Conservation (phyloP, 805 yeast genomes). For the Candida pseudoglaebosa region DNA sequence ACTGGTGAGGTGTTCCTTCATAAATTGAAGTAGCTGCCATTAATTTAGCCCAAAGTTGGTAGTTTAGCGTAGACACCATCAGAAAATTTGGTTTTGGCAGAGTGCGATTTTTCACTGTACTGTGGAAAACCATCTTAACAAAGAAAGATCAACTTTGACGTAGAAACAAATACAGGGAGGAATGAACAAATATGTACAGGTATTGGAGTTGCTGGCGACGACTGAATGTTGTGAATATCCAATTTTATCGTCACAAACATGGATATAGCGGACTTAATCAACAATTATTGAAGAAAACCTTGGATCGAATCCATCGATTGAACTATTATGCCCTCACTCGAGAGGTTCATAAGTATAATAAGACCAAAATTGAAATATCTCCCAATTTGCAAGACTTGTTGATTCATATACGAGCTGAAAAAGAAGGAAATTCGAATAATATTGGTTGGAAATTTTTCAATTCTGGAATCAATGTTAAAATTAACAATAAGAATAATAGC, state of each 20-base stretch:
- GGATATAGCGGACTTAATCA: background rate
- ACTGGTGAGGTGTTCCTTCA: slow-evolving; percentile 4
- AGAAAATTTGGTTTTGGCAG: background rate
- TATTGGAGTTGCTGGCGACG: background rate
- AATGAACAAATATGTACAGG: slow-evolving; percentile 1
- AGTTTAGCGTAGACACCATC: no score
- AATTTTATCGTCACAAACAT: background rate
- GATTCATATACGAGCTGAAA: slow-evolving; percentile 9
- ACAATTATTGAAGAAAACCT: slow-evolving; percentile 6
- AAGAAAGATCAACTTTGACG: background rate
- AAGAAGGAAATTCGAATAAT: slow-evolving; percentile 5
- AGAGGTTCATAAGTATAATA: slow-evolving; percentile 10
- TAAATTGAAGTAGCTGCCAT: slow-evolving; percentile 2
- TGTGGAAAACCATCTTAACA: background rate
- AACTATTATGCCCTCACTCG: slow-evolving; percentile 12
- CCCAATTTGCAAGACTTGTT: slow-evolving; percentile 11
- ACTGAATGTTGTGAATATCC: slow-evolving; percentile 1
- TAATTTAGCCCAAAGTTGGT: no score
- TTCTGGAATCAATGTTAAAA: no score
- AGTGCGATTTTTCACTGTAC: background rate
- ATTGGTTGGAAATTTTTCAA: slow-evolving; percentile 4
- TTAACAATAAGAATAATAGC: no score
- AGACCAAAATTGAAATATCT: slow-evolving; percentile 6
- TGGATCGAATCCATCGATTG: slow-evolving; percentile 18
- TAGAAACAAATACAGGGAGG: background rate